phyloP scores from a whole-genome alignment of 192 early-diverging fungal species.

The Coemansia sp. region DNA sequence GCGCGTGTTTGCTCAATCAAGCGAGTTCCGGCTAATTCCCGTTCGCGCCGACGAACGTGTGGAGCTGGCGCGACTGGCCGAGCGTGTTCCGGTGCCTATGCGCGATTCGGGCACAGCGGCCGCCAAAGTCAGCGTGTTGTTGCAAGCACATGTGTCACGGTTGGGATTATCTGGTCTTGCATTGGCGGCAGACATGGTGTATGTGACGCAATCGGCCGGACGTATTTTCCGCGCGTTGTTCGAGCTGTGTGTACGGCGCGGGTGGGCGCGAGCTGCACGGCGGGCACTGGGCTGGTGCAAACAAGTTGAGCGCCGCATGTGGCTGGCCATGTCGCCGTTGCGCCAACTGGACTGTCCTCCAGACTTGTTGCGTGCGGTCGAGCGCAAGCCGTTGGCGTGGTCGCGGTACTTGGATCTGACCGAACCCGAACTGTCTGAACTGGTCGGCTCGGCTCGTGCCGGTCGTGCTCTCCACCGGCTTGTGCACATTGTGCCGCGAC shows the following conservation, averaged over 20 bases:
- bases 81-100: constrained; percentile 93
- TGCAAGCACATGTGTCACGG: constrained; percentile 95
- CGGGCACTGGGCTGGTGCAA: constrained; percentile 92
- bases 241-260: constrained; percentile 90
- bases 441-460: constrained; percentile 80
- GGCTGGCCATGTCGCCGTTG: constrained; percentile 94
- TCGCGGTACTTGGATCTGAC: constrained; percentile 90
- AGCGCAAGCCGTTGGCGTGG: constrained; percentile 94
- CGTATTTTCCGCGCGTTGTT: constrained; percentile 95
- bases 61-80: constrained; percentile 82
- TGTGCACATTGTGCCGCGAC: constrained; percentile 90
- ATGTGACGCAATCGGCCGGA: constrained; percentile 93
- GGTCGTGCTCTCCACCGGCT: constrained; percentile 87
- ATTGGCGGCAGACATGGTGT: constrained; percentile 96
- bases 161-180: constrained; percentile 92
- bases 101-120: constrained; percentile 89
- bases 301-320: constrained; percentile 92
- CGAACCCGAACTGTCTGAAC: constrained; percentile 90
- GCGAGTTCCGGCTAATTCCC: constrained; percentile 93
- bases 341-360: constrained; percentile 80
- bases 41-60: constrained; percentile 94
- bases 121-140: constrained; percentile 90
- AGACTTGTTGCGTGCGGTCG: constrained; percentile 83
- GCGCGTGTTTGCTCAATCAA: constrained; percentile 81
- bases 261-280: constrained; percentile 90